phyloP scores from a whole-genome alignment of 1,139 yeast species.

The Pichia sp. region DNA sequence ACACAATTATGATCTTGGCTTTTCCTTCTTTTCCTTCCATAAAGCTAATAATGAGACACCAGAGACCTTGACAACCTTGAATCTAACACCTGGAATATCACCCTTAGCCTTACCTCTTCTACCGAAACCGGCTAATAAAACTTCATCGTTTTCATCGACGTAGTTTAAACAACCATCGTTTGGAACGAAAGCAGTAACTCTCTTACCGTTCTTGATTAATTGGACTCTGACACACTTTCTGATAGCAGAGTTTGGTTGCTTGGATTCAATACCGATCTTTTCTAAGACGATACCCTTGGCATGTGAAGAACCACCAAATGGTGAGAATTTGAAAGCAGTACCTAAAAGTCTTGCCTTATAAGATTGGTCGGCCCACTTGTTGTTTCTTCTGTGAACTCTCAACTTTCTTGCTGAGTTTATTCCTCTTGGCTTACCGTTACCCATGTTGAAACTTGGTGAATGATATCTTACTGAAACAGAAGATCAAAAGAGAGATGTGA shows the following conservation, averaged over 20 bases:
- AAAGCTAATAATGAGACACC: slow-evolving; percentile 99
- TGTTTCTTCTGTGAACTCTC: slow-evolving; percentile 99
- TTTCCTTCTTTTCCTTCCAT: slow-evolving; percentile 99
- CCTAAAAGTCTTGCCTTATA: slow-evolving; percentile 99
- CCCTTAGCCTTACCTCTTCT: slow-evolving; percentile 99
- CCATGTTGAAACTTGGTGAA: slow-evolving; percentile 17
- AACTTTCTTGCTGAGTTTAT: slow-evolving; percentile 99
- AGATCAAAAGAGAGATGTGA: neutral
- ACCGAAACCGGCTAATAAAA: slow-evolving; percentile 99
- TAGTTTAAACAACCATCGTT: slow-evolving; percentile 99
- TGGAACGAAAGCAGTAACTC: slow-evolving; percentile 99
- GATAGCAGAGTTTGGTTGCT: slow-evolving; percentile 99
- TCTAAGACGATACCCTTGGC: slow-evolving; percentile 99
- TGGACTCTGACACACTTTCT: slow-evolving; percentile 99
- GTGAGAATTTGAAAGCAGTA: slow-evolving; percentile 99
- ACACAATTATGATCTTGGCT: slow-evolving; percentile 91
- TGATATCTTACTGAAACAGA: neutral
- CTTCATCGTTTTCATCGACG: slow-evolving; percentile 99
- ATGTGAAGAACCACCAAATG: slow-evolving; percentile 99
- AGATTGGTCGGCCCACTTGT: slow-evolving; percentile 99
- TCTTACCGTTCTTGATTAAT: slow-evolving; percentile 99
- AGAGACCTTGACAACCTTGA: slow-evolving; percentile 99
- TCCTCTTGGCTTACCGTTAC: slow-evolving; percentile 94
- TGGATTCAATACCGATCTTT: slow-evolving; percentile 99
- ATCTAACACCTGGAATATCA: slow-evolving; percentile 99